A percentile compares a stretch with the other conserved stretches of the same genome.
These are phyloP conservation scores for Collariella sp. DNA, from an alignment of 495 filamentous ascomycete species.

Conservation along the genomic window DNA sequence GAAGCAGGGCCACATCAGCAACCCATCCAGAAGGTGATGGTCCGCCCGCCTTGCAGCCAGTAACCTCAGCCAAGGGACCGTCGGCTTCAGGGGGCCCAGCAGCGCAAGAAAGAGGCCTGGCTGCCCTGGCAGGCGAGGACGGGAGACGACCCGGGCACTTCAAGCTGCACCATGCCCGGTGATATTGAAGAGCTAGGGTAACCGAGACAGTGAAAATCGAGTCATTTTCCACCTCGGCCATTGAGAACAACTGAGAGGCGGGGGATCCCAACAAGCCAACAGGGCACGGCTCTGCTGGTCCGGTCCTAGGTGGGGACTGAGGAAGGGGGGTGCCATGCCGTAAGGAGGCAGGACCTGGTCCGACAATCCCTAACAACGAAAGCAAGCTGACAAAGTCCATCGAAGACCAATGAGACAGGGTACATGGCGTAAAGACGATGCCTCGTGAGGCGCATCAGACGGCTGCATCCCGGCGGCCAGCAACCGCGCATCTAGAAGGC, in stretches of 20 bases:
- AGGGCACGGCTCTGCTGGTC: neutral
- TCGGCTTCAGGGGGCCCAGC: neutral
- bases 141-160: neutral
- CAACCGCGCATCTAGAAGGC: neutral
- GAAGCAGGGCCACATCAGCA: neutral
- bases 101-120: constrained; percentile 1
- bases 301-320: neutral
- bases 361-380: no score
- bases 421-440: neutral
- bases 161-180: constrained; percentile 1
- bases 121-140: neutral
- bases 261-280: neutral
- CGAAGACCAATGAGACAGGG: neutral
- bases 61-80: no score
- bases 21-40: neutral
- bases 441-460: neutral
- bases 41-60: neutral
- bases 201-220: neutral
- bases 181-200: neutral
- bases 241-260: neutral
- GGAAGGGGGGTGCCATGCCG: neutral
- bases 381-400: neutral
- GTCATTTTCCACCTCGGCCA: no score
- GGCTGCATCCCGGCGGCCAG: neutral
- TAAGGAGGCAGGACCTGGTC: no score